Evolutionary conservation across 2,329 filamentous ascomycete genomes (phyloP).

Genomic region (Neofusicoccum parvum): DNA sequence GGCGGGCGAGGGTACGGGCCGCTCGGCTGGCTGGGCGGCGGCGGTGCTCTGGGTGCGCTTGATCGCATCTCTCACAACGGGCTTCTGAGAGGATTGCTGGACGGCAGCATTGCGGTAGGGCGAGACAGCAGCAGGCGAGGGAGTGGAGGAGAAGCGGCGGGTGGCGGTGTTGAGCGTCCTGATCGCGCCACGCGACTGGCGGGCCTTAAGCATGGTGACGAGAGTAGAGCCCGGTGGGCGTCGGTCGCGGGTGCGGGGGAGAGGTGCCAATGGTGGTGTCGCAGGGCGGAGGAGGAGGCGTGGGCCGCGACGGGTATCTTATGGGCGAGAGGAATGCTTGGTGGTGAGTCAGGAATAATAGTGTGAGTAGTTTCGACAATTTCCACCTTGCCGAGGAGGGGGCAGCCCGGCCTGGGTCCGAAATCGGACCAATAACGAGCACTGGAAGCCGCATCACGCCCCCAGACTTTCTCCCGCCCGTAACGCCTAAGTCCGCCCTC

Average conservation of each 20-base stretch:
- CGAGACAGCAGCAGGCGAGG: conserved; percentile 42
- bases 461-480: not conserved
- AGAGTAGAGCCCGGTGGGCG: conserved; percentile 8
- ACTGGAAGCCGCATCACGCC: not conserved
- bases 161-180: conserved; percentile 42
- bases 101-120: conserved; percentile 44
- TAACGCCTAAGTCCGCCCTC: conserved; percentile 7
- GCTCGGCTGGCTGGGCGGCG: conserved; percentile 39
- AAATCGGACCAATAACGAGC: conserved; percentile 7
- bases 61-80: conserved; percentile 40
- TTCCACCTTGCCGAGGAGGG: conserved; percentile 15
- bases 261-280: conserved; percentile 16
- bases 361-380: not conserved
- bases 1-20: conserved; percentile 49
- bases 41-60: conserved; percentile 48
- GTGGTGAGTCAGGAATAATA: conserved; percentile 15
- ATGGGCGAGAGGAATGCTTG: conserved; percentile 16
- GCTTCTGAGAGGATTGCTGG: conserved; percentile 24
- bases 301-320: conserved; percentile 9
- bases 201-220: conserved; percentile 36
- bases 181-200: conserved; percentile 40
- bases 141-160: conserved; percentile 48
- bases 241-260: conserved; percentile 1
- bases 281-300: not conserved
- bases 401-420: not conserved